Evolutionary conservation across 805 yeast genomes (phyloP), one percentile per base, ranked within the genome.

Genomic region (Wickerhamiella dianesei): DNA sequence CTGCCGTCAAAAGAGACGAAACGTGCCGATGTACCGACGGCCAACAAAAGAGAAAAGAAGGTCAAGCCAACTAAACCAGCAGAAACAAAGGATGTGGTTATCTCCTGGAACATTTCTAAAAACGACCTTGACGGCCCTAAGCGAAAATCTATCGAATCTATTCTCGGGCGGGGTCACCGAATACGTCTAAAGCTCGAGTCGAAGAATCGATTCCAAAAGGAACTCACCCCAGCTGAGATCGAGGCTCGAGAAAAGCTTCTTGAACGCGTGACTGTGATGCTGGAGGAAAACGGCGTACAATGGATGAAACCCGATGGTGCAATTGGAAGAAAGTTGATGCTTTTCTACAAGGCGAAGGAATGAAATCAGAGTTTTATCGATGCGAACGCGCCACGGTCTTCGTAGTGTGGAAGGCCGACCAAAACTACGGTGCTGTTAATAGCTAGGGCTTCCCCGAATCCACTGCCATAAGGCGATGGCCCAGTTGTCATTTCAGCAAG

Each of bases 391-490:
- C 17, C 47, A 21, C 4, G 37, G 16, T 37, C 35, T 22, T 40
- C 37, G 43, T 53, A 57, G 41, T 52, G 50, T 12, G 65, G 65
- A 53, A 58, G 53, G 1, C 65, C 65, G 1, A 56, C 48, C 2
- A 48, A 50, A 2, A 51, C 20, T 5, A 32, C 39, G 12, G 37
- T 48, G 21, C 53, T 59, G 21, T 52, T 53, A 21, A 50, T 22
- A 3, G 58, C 67, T 18, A 76, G 35, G 0, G 64, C 49, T 16
- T 59, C 53, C 2, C 79, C 80, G 57, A 72, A 74, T 17, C 71
- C 74, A 5, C 70, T 57, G 41, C 61, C 68, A 2, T 40, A 41
- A 2, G 52, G 32, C 6, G 22, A 16, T 2, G 18, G 21, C 65
- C 71, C 21, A 57, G 59, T 1, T 21, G 53, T 45, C 21, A 45